Evolutionary conservation across 148 eudicot genomes (phyloP), one percentile per base, ranked within the genome.

Genomic region (Pouteria glomerata): DNA sequence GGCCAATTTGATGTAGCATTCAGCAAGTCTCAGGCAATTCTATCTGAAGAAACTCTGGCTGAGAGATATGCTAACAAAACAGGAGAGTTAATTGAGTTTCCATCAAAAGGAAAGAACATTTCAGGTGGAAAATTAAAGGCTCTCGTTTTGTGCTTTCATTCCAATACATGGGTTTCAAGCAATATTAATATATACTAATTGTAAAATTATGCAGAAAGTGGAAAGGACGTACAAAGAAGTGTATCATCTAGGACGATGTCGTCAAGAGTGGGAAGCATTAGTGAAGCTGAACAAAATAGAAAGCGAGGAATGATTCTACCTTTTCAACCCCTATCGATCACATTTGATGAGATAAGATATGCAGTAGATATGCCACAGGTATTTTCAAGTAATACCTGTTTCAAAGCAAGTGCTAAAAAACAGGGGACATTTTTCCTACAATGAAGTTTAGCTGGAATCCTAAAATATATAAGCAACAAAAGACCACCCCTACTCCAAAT

Each of bases 351-450:
- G 10, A 39, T 39, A 5, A 39, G 10, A 39, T 39, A 39, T 39
- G 44, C 44, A 39, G 44, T 39, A 39, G 44, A 39, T 39, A 85
- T 82, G 86, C 89, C 86, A 58, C 73, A 60, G 83, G 88, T 84
- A 80, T 24, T 0, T 31, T 57, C 27, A n/a, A 24, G 6, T 10
- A 53, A 53, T 44, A 53, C 27, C 7, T 53, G 57, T 53, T 21
- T 23, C 27, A 53, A 23, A 12, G 21, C 6, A 21, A 53, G 1
- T 21, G 57, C 57, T 50, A 50, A 23, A 44, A 8, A 4, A 6
- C 1, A 44, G 12, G 1, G 12, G 12, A 44, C 12, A 6, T 44
- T 1, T 44, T 6, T 6, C 1, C 12, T 11, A 44, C 12, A 6
- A 14, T 14, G 12, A 44, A 11, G 12, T 14, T 44, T 8, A 6